Percentiles rank a stretch among this genome's conserved stretches.
These are phyloP conservation scores for Beta vulgaris DNA, from an alignment of 148 eudicot species.

Conservation along the genomic window DNA sequence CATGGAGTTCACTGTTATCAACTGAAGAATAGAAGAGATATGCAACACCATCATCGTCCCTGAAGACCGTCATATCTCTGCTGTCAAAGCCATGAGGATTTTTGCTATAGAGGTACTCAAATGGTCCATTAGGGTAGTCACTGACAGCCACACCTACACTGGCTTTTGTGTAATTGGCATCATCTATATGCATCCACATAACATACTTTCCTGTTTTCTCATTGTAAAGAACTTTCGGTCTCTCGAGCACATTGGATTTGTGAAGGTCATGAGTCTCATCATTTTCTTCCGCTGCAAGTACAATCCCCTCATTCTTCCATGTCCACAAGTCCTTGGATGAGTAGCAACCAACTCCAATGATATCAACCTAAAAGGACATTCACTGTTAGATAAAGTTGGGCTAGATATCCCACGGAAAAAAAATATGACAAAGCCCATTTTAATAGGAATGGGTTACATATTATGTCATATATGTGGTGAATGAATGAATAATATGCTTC, in stretches of 20 bases:
- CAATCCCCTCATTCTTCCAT: slow-evolving; percentile 95
- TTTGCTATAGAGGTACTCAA: slow-evolving; percentile 73
- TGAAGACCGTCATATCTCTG: slow-evolving; percentile 90
- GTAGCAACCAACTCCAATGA: slow-evolving; percentile 95
- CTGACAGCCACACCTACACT: slow-evolving; percentile 75
- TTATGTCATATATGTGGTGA: no score
- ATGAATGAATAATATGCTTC: no score
- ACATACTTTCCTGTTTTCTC: slow-evolving; percentile 68
- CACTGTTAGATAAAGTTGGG: no score
- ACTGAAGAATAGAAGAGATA: slow-evolving; percentile 87
- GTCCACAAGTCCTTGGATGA: slow-evolving; percentile 96
- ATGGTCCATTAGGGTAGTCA: slow-evolving; percentile 76
- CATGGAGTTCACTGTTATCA: slow-evolving; percentile 89
- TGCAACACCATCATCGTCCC: slow-evolving; percentile 79
- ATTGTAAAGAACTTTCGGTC: slow-evolving; percentile 90
- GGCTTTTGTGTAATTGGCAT: slow-evolving; percentile 88
- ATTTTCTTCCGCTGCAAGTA: slow-evolving; percentile 71
- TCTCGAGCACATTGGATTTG: slow-evolving; percentile 83
- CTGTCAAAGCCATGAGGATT: slow-evolving; percentile 86
- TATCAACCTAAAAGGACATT: slow-evolving; percentile 82
- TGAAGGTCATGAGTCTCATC: slow-evolving; percentile 88
- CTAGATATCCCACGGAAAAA: no score
- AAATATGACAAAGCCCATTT: no score
- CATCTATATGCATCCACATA: slow-evolving; percentile 99
- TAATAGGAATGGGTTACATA: no score